Base-by-base conservation (phyloP, 371 early-diverging fungal species). In the Mortierella sp. region DNA sequence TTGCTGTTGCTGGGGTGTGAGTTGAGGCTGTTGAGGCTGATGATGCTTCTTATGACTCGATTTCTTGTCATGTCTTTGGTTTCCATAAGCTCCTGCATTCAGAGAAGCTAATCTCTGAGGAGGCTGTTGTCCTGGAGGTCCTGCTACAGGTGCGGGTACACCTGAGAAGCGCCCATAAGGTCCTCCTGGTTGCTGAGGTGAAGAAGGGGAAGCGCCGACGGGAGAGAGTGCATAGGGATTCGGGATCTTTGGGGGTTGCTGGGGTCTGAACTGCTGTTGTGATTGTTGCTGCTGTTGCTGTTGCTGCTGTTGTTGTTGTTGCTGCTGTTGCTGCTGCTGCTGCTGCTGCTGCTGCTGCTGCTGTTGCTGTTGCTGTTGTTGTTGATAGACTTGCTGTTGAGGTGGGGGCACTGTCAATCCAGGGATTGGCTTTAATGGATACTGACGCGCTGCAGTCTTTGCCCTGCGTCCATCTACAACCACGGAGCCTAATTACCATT, bases 401-500 rank as follows among this genome's bases (percentile, higher is more conserved):
- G n/a, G 72, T 30, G 39, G 59, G 10, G 59, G 70, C 18, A 52
- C 28, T 16, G 70, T 64, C 26, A 51, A 6, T 35, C 70, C 73
- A 3, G 79, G 74, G 12, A 78, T 70, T 24, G 74, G 74, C 57
- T 78, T 78, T 59, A 78, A 24, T 18, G 79, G 79, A 52, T 78
- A 78, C 20, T 70, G 66, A 22, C 79, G 74, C 18, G 74, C 70
- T 30, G 74, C 59, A 14, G 79, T 78, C 64, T 74, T 78, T 37
- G 79, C 79, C 39, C 70, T 73, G 18, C 79, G 73, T 26, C 70
- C 70, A 64, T 78, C 79, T 3, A 73, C 79, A 5, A 78, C 79
- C 30, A 78, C 73, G 5, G 73, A 62, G 2, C 79, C 79, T 78
- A 67, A 16, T 43, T 22, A 22, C 10, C 5, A 18, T 26, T n/a